Evolutionary conservation across 148 eudicot genomes (phyloP).

Genomic region (Diospyros kaki): DNA sequence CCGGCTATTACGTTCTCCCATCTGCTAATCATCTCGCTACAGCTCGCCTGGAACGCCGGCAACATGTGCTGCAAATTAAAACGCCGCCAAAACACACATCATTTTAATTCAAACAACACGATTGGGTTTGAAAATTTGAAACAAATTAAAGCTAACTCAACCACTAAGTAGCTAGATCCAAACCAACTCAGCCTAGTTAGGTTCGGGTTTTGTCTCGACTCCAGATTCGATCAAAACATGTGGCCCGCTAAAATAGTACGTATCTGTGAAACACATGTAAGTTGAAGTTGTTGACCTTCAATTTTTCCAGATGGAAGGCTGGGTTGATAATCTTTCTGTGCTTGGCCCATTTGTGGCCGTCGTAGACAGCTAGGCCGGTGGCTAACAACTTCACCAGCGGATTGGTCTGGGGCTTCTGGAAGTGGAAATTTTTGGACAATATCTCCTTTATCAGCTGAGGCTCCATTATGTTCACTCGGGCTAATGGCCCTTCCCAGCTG

Average conservation of each 20-base stretch:
- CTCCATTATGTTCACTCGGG: slow-evolving; percentile 15
- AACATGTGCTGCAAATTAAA: slow-evolving; percentile 13
- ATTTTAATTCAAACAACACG: too few relatives aligned
- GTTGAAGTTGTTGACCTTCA: slow-evolving; percentile 18
- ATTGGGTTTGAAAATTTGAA: too few relatives aligned
- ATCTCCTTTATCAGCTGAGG: slow-evolving; percentile 19
- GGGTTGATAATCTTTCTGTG: slow-evolving; percentile 31
- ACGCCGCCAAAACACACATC: too few relatives aligned
- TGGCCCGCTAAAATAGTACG: too few relatives aligned
- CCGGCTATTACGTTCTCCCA: slow-evolving; percentile 16
- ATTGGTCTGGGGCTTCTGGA: slow-evolving; percentile 11
- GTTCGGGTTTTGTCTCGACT: too few relatives aligned
- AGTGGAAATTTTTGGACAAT: slow-evolving; percentile 6
- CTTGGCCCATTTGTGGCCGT: slow-evolving; percentile 24
- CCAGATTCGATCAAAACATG: too few relatives aligned
- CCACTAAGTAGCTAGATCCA: too few relatives aligned
- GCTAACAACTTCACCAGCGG: slow-evolving; percentile 12
- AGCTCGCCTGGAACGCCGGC: slow-evolving; percentile 16
- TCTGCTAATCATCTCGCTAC: slow-evolving; percentile 18
- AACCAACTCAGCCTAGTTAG: too few relatives aligned
- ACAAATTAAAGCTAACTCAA: too few relatives aligned
- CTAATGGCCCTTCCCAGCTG: slow-evolving; percentile 26
- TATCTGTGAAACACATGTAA: too few relatives aligned
- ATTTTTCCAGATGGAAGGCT: slow-evolving; percentile 25
- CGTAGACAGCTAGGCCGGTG: slow-evolving; percentile 14